phyloP scores from a whole-genome alignment of 257 asterid genomes.

The Plantago elongata region DNA sequence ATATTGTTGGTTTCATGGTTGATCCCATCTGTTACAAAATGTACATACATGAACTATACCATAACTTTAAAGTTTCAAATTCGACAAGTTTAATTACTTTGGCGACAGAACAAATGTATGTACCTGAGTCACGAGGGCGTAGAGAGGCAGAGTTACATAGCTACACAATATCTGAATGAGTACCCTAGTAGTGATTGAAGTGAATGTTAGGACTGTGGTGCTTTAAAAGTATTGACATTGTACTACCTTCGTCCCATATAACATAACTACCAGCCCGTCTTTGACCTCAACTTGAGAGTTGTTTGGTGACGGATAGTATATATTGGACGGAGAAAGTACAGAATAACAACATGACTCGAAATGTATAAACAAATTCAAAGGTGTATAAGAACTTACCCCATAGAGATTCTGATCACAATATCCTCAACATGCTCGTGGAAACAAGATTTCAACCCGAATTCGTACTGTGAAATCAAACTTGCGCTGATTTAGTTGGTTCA shows the following conservation, averaged over 20 bases:
- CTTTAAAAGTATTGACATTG: neutral
- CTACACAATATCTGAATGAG: conserved; percentile 78
- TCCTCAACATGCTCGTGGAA: conserved; percentile 78
- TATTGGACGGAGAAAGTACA: too few species aligned
- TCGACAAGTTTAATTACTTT: neutral
- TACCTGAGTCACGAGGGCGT: conserved; percentile 98
- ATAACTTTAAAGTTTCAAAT: neutral
- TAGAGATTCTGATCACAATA: conserved; percentile 60
- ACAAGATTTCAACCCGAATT: conserved; percentile 76
- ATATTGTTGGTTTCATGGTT: conserved; percentile 76
- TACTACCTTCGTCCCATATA: too few species aligned
- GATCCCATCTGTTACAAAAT: conserved; percentile 71
- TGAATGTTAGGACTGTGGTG: neutral
- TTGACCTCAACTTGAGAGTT: too few species aligned
- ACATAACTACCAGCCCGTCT: too few species aligned
- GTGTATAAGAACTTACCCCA: conserved; percentile 54
- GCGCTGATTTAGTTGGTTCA: neutral
- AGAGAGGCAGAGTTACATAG: conserved; percentile 86
- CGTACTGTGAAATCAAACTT: conserved; percentile 38
- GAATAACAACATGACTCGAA: too few species aligned
- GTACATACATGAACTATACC: neutral
- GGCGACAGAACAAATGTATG: neutral
- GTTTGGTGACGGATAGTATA: too few species aligned
- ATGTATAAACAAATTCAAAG: too few species aligned
- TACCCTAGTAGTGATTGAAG: conserved; percentile 44